A percentile compares a stretch with the other conserved stretches of the same genome.
Evolutionary conservation across 768 basidiomycete genomes (phyloP).

Genomic region (Amanita brunnescens): DNA sequence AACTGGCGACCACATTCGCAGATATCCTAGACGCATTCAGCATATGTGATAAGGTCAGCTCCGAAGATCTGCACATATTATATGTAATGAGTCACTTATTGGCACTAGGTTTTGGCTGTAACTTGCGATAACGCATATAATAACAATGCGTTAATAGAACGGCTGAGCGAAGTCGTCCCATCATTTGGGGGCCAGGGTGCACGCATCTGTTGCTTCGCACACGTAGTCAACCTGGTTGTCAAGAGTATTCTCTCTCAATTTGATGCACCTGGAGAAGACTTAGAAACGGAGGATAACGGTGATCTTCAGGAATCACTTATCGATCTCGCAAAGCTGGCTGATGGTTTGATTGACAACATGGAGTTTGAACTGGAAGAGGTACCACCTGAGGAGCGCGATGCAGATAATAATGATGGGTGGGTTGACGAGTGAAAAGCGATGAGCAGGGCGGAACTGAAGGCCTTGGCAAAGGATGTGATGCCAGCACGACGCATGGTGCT

Average conservation of each 20-base stretch:
- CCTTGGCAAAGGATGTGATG: background rate
- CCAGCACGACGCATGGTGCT: conserved; percentile 3
- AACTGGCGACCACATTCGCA: no score
- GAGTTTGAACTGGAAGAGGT: background rate
- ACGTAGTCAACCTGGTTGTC: conserved; percentile 9
- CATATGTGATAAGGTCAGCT: no score
- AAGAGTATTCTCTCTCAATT: conserved; percentile 5
- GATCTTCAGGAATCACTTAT: background rate
- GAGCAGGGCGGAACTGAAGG: background rate
- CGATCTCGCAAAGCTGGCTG: background rate
- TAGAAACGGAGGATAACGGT: background rate
- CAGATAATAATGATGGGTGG: conserved; percentile 6
- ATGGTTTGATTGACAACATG: background rate
- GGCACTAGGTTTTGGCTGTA: background rate
- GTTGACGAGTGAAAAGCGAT: background rate
- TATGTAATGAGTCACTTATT: no score
- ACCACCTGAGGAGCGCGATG: background rate
- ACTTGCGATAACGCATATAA: conserved; percentile 3
- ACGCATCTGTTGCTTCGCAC: conserved; percentile 3
- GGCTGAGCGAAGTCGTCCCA: background rate
- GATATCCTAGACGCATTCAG: no score
- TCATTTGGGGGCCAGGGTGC: background rate
- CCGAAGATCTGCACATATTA: no score
- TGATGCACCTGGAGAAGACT: background rate
- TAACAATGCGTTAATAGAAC: conserved; percentile 4